These are phyloP conservation scores for Trichoderma endophyticum DNA, from an alignment of 2,329 filamentous ascomycete genomes.

Conservation along the genomic window DNA sequence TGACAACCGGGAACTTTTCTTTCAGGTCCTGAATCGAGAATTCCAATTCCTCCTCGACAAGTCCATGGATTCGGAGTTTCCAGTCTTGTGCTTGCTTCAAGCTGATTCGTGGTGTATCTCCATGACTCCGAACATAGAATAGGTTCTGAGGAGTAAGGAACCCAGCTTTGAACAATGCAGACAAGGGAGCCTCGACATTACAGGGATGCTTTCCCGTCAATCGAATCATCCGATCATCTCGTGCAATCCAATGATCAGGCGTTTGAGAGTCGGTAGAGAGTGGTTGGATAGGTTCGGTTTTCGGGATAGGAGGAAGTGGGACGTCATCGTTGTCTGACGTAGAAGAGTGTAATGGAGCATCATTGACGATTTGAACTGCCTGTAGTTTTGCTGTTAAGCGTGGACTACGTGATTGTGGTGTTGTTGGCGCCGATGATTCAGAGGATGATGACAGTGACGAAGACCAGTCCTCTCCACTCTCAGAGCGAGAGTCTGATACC, in stretches of 20 bases:
- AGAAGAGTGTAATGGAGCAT: not conserved
- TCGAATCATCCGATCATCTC: constrained; percentile 78
- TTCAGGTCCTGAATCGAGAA: constrained; percentile 72
- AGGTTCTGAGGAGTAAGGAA: constrained; percentile 85
- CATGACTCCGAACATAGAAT: constrained; percentile 91
- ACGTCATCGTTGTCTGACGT: not conserved
- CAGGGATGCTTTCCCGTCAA: constrained; percentile 88
- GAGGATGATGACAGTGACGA: not conserved
- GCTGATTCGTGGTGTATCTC: constrained; percentile 70
- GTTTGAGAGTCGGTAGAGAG: constrained; percentile 50
- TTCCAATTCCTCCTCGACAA: constrained; percentile 73
- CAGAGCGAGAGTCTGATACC: not conserved
- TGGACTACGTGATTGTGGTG: not conserved
- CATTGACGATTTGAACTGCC: not conserved
- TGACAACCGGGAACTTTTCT: constrained; percentile 73
- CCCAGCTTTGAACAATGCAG: constrained; percentile 71
- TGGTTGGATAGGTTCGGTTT: not conserved
- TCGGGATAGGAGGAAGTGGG: not conserved
- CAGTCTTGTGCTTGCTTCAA: constrained; percentile 70
- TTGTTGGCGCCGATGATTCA: not conserved
- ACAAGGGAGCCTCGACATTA: constrained; percentile 83
- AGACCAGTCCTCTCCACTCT: not conserved
- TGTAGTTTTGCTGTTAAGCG: not conserved
- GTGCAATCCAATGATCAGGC: constrained; percentile 75
- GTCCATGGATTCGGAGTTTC: constrained; percentile 79